These are phyloP conservation scores for Aspergillus ellipticus DNA, from an alignment of 495 filamentous ascomycete genomes.

Conservation along the genomic window DNA sequence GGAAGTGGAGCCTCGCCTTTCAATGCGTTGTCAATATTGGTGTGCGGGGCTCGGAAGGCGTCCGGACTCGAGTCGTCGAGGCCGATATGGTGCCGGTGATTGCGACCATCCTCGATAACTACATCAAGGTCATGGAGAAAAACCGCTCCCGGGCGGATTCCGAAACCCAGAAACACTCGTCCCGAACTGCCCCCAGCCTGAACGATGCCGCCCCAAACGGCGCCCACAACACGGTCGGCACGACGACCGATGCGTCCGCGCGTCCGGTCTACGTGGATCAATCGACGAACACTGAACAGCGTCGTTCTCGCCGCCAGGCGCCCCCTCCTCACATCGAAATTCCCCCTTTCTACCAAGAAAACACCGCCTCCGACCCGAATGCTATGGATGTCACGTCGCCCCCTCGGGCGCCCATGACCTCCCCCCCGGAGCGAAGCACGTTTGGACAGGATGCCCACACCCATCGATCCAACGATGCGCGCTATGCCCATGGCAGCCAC, in stretches of 20 bases:
- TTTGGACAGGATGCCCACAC: slow-evolving; percentile 52
- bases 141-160: slow-evolving; percentile 77
- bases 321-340: slow-evolving; percentile 75
- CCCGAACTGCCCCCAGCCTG: slow-evolving; percentile 41
- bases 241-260: slow-evolving; percentile 21
- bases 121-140: slow-evolving; percentile 92
- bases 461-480: slow-evolving; percentile 55
- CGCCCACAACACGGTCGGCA: slow-evolving; percentile 30
- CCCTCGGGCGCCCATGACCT: slow-evolving; percentile 64
- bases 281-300: slow-evolving; percentile 39
- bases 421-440: slow-evolving; percentile 69
- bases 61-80: slow-evolving; percentile 92
- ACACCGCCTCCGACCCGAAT: slow-evolving; percentile 45
- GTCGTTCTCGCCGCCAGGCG: slow-evolving; percentile 57
- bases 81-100: slow-evolving; percentile 99
- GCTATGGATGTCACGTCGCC: slow-evolving; percentile 61
- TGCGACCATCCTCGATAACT: slow-evolving; percentile 98
- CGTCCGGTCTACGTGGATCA: slow-evolving; percentile 38
- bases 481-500: slow-evolving; percentile 43
- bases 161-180: slow-evolving; percentile 54
- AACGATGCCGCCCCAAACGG: slow-evolving; percentile 14
- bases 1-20: slow-evolving; percentile 99
- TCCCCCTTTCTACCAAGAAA: slow-evolving; percentile 53
- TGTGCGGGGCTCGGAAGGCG: slow-evolving; percentile 88
- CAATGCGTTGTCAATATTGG: slow-evolving; percentile 99